Base-by-base conservation (phyloP, 2,329 filamentous ascomycete species). In the Cladobotryum protrusum region DNA sequence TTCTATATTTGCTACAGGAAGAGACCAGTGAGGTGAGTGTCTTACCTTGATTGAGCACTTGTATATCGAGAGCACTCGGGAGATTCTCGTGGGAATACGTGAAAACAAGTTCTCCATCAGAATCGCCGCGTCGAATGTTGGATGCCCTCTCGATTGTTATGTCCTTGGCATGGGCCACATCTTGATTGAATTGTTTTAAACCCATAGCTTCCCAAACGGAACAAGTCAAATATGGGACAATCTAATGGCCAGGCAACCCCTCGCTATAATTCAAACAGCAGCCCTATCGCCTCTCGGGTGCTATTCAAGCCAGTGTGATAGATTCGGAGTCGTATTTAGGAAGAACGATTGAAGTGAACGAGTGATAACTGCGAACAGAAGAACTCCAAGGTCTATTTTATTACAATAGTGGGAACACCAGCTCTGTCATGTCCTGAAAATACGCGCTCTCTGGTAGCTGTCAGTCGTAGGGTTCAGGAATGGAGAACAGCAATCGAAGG, bases 41-140 rank as follows among this genome's bases (percentile, higher is more conserved):
- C 39, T 56, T 52, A 67, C 69, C 65, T 57, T 66, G 61, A 24
- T 60, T 64, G 5, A 72, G 58, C 5, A 70, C 61, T 15, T 63
- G 70, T 7, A 78, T 63, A 18, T 66, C 57, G 4, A 76, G 50
- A 14, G 63, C 54, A 3, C 45, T 17, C 1, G 52, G 36, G 3
- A 69, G 49, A 7, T 45, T 40, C 3, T 60, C 42, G 47, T 69
- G 63, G 9, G 48, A 54, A 53, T 72, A 87, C 4, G 67, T 72
- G 63, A 92, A 86, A 13, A 75, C 76, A 50, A 95, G 73, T 50
- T 87, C 81, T 45, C 86, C 87, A 64, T 92, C 86, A 32, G 86
- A 84, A 5, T 83, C 81, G 14, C 86, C 86, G 34, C 72, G 70
- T 33, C 69, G 68, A 19, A 95, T 68, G 33, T 73, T 62, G 43